These are phyloP conservation scores for Gossypium gossypioides DNA, from an alignment of 441 rosid genomes.

Conservation along the genomic window DNA sequence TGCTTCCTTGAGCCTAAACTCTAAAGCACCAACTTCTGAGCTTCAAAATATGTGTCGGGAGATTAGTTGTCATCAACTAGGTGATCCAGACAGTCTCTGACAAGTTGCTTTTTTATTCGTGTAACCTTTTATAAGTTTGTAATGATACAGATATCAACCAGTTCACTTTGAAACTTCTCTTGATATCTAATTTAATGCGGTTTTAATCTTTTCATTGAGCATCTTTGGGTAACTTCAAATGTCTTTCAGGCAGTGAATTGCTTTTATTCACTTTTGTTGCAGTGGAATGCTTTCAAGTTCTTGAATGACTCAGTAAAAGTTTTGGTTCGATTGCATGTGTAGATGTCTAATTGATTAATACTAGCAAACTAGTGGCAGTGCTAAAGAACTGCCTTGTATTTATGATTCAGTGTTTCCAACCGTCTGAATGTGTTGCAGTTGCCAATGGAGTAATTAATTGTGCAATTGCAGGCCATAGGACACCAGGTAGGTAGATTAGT, in stretches of 20 bases:
- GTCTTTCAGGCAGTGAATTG: not conserved
- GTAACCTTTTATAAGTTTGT: not conserved
- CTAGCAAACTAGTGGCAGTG: not conserved
- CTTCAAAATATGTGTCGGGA: constrained; percentile 12
- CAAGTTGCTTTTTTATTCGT: not conserved
- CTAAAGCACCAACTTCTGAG: not conserved
- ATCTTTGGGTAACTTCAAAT: not conserved
- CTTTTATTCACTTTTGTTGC: not conserved
- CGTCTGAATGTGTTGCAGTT: not conserved
- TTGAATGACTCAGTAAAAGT: not conserved
- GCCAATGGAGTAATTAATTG: not conserved
- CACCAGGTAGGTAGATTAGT: not conserved
- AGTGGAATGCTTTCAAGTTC: not conserved
- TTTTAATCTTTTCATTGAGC: not conserved
- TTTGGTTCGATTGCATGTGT: not conserved
- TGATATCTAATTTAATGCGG: not conserved
- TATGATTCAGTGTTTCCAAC: not conserved
- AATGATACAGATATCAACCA: not conserved
- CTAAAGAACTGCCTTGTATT: not conserved
- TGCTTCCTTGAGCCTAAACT: not conserved
- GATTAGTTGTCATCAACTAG: constrained; percentile 42
- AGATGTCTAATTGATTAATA: no score
- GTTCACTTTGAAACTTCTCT: constrained; percentile 2
- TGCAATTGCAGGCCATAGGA: not conserved
- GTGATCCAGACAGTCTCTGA: constrained; percentile 24